Evolutionary conservation across 352 stramenopile species (phyloP).

Genomic region (Phytophthora brassicae): DNA sequence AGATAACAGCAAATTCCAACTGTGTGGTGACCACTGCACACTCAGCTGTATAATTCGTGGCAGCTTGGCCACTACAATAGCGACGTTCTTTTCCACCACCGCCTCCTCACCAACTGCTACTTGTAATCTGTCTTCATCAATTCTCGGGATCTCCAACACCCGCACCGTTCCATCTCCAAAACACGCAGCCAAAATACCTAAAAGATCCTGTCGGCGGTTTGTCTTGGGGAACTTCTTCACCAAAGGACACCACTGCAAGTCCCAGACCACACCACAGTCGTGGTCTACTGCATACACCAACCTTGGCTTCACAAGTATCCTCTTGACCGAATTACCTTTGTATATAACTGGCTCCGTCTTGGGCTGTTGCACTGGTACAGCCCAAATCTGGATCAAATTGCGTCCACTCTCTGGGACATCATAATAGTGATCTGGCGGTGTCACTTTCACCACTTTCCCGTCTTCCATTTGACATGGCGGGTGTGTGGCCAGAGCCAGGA

Average conservation of each 20-base stretch:
- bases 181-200: slow-evolving; percentile 68
- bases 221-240: slow-evolving; percentile 41
- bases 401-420: slow-evolving; percentile 48
- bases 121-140: slow-evolving; percentile 42
- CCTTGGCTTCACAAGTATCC: slow-evolving; percentile 33
- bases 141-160: slow-evolving; percentile 64
- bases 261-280: slow-evolving; percentile 72
- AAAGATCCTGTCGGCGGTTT: slow-evolving; percentile 21
- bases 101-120: slow-evolving; percentile 11
- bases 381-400: slow-evolving; percentile 81
- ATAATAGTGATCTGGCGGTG: slow-evolving; percentile 80
- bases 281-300: slow-evolving; percentile 82
- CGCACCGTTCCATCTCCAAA: slow-evolving; percentile 79
- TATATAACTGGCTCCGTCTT: not conserved
- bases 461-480: slow-evolving; percentile 66
- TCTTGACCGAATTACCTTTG: not conserved
- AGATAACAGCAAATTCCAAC: slow-evolving; percentile 76
- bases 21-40: slow-evolving; percentile 72
- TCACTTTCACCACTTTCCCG: slow-evolving; percentile 58
- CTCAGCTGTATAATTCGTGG: slow-evolving; percentile 62
- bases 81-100: slow-evolving; percentile 49
- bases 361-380: slow-evolving; percentile 44
- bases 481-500: slow-evolving; percentile 67
- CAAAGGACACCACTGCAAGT: slow-evolving; percentile 77
- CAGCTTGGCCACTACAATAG: slow-evolving; percentile 47